phyloP scores from a whole-genome alignment of 2,329 filamentous ascomycete species.

The Colletotrichum sp. region DNA sequence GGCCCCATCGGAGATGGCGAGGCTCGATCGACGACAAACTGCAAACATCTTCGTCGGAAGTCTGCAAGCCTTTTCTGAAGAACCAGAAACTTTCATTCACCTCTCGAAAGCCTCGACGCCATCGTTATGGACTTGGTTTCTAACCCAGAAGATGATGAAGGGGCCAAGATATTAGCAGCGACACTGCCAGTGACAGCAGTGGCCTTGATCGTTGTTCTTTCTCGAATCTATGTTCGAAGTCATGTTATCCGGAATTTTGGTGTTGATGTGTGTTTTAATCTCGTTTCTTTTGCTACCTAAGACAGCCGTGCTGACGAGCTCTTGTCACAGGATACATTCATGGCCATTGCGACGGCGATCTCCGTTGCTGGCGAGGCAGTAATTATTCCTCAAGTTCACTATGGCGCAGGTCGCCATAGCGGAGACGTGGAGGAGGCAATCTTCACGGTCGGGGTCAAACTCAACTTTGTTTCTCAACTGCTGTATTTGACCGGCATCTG shows the following conservation, averaged over 20 bases:
- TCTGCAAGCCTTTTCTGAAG: constrained; percentile 23
- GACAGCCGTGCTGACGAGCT: background rate
- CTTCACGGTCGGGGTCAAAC: constrained; percentile 39
- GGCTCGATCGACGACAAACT: background rate
- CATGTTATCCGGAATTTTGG: constrained; percentile 52
- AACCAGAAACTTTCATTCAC: background rate
- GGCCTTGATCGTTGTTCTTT: constrained; percentile 39
- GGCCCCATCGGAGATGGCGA: no score
- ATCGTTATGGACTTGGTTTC: constrained; percentile 19
- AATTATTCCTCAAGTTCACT: constrained; percentile 42
- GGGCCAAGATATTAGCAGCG: constrained; percentile 40
- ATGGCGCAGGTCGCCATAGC: constrained; percentile 49
- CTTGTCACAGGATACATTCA: constrained; percentile 31
- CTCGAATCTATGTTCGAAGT: constrained; percentile 51
- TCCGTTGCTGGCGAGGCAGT: constrained; percentile 43
- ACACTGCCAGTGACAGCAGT: constrained; percentile 40
- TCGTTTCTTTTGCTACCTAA: background rate
- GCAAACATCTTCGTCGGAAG: background rate
- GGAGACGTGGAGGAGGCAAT: constrained; percentile 41
- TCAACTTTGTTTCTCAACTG: constrained; percentile 48
- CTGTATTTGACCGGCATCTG: constrained; percentile 48
- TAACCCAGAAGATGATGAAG: constrained; percentile 39
- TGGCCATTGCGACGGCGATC: constrained; percentile 29
- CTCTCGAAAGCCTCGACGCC: background rate
- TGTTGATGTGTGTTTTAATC: constrained; percentile 40